phyloP scores from a whole-genome alignment of 2,329 filamentous ascomycete species.

The Keithomyces neogunnii region DNA sequence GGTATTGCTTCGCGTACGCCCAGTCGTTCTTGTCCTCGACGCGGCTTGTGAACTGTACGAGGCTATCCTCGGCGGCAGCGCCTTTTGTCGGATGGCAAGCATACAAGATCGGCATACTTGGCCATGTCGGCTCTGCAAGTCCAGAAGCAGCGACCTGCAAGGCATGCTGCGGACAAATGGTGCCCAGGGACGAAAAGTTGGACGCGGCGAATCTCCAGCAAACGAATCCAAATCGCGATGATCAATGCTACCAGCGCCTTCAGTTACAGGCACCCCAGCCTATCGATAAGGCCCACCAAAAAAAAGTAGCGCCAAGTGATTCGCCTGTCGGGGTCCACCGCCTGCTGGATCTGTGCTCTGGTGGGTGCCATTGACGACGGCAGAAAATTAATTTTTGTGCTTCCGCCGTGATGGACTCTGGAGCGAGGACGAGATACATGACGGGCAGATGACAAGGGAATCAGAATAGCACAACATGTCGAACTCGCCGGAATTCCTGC shows the following conservation, averaged over 20 bases:
- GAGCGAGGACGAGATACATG: slow-evolving; percentile 3
- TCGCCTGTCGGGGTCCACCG: slow-evolving; percentile 15
- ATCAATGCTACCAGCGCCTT: not conserved
- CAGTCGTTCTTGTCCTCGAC: slow-evolving; percentile 11
- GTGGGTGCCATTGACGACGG: slow-evolving; percentile 9
- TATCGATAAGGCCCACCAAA: slow-evolving; percentile 23
- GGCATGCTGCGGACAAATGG: slow-evolving; percentile 20
- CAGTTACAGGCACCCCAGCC: slow-evolving; percentile 1
- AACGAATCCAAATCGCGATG: not conserved
- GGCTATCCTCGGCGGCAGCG: slow-evolving; percentile 18
- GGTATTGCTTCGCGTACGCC: slow-evolving; percentile 9
- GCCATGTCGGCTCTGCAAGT: slow-evolving; percentile 25
- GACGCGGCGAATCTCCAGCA: not conserved
- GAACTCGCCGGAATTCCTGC: slow-evolving; percentile 47
- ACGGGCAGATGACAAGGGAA: not conserved
- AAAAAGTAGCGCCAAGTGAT: not conserved
- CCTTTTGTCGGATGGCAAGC: slow-evolving; percentile 18
- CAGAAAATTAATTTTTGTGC: slow-evolving; percentile 30
- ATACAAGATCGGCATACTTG: slow-evolving; percentile 31
- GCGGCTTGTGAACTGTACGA: slow-evolving; percentile 24
- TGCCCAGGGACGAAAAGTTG: not conserved
- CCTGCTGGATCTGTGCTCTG: slow-evolving; percentile 13
- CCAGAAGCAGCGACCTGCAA: slow-evolving; percentile 25
- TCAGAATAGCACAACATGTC: slow-evolving; percentile 18
- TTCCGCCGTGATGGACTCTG: too few species aligned